Base-by-base conservation (phyloP, 2,329 filamentous ascomycete genomes). In the Fusarium gaditjirri region DNA sequence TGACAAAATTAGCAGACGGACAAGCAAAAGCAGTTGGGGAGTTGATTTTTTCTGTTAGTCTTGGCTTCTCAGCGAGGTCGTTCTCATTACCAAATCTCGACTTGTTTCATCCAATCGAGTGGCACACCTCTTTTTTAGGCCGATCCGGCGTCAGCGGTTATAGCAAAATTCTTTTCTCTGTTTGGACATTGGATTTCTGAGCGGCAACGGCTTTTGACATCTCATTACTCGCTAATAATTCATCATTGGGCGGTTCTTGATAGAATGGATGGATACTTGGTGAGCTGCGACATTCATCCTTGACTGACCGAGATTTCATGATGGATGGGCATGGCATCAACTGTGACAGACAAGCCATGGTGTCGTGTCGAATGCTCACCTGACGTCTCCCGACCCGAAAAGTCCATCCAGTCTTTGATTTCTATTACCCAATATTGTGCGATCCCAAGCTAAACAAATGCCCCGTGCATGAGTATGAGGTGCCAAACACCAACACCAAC, bases 391-490 rank as follows among this genome's bases (percentile, higher is more conserved):
- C 53, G 60, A 54, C 62, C 67, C 66, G 72, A 70, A 38, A 76
- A 66, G 75, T 78, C 80, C 82, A 83, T 79, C 80, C 82, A 83
- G 79, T 80, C 78, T 78, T 80, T 78, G 78, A 81, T 86, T 86
- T 86, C 76, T 75, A 86, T 86, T 86, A 86, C 84, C 78, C 82
- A 86, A 86, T 85, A 74, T 74, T 78, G 74, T 72, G 73, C 74
- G 73, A 72, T 75, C 71, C 72, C 75, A 72, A 78, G 77, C 78
- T 78, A 80, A 78, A 63, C 57, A 63, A 53, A 59, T 78, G 75
- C 68, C 71, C 73, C 62, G 76, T 73, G 68, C 75, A 74, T 77
- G 68, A 56, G 52, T 25, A 43, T 55, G 49, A 42, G 36, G 47
- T 59, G 56, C 75, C 71, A 76, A 75, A 65, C 67, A 74, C 66